phyloP scores from a whole-genome alignment of 2,329 filamentous ascomycete genomes.

The Arthroderma sp. region DNA sequence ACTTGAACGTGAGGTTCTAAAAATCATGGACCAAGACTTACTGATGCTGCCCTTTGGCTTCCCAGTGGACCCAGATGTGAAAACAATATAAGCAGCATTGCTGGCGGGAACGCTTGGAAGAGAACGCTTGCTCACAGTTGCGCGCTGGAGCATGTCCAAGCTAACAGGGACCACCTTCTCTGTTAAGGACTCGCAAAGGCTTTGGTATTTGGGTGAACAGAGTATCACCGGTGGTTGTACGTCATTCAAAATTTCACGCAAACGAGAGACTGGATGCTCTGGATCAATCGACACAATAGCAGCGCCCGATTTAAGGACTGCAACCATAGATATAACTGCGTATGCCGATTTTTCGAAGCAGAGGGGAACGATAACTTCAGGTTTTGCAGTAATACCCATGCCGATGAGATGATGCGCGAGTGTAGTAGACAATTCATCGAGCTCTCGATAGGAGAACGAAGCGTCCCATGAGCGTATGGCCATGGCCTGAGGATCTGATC shows the following conservation, averaged over 20 bases:
- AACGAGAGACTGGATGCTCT: constrained; percentile 16
- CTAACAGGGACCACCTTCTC: constrained; percentile 5
- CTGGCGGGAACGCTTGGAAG: constrained; percentile 6
- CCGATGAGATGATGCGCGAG: constrained; percentile 45
- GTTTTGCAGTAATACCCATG: constrained; percentile 35
- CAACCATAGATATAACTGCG: constrained; percentile 41
- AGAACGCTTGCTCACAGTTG: constrained; percentile 7
- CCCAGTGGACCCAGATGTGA: constrained; percentile 39
- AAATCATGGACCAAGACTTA: constrained; percentile 23
- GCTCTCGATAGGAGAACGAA: constrained; percentile 46
- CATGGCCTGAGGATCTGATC: constrained; percentile 7
- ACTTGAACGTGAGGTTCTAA: neutral
- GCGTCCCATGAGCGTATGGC: constrained; percentile 20
- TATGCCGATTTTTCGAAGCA: constrained; percentile 62
- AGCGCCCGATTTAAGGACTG: constrained; percentile 19
- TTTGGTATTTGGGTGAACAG: constrained; percentile 7
- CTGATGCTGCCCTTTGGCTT: constrained; percentile 46
- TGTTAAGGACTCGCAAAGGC: constrained; percentile 4
- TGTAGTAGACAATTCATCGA: constrained; percentile 52
- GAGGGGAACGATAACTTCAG: constrained; percentile 52
- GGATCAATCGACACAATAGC: constrained; percentile 21
- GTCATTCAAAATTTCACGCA: constrained; percentile 14
- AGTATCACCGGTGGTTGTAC: constrained; percentile 12
- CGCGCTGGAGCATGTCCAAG: constrained; percentile 4
- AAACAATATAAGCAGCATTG: constrained; percentile 39